phyloP scores from a whole-genome alignment of 441 rosid genomes.

The Omphalea diandra region DNA sequence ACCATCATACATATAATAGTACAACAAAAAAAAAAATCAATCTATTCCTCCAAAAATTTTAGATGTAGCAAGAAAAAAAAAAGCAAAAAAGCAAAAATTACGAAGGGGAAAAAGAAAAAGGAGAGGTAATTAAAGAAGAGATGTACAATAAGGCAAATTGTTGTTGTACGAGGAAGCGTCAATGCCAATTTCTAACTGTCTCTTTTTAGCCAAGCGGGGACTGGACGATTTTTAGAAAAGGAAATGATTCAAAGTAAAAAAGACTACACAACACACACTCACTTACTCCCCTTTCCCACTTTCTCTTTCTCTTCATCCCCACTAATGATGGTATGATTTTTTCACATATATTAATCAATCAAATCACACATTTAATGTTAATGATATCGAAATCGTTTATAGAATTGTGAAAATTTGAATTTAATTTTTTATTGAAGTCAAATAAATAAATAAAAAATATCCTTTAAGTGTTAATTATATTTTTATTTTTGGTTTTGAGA shows the following conservation, averaged over 20 bases:
- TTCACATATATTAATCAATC: no score
- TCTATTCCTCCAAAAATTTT: not conserved
- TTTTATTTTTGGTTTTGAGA: no score
- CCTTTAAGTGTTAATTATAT: no score
- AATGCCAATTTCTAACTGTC: slow-evolving; percentile 25
- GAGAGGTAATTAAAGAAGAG: not conserved
- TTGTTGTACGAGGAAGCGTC: slow-evolving; percentile 38
- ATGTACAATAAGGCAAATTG: not conserved
- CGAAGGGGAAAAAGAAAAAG: not conserved
- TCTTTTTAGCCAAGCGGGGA: not conserved
- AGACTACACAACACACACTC: not conserved
- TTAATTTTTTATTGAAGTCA: no score
- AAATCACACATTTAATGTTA: no score
- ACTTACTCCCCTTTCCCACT: not conserved
- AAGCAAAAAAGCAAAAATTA: not conserved
- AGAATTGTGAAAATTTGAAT: no score
- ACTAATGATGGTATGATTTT: no score
- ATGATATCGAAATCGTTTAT: no score
- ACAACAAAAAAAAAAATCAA: not conserved
- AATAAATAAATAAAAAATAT: no score
- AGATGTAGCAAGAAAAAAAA: not conserved
- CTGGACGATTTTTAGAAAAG: slow-evolving; percentile 4
- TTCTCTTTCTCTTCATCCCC: not conserved
- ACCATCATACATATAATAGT: no score
- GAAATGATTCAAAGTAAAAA: slow-evolving; percentile 15